Evolutionary conservation across 345 rosid species (phyloP).

Genomic region (Odontarrhena argentea): DNA sequence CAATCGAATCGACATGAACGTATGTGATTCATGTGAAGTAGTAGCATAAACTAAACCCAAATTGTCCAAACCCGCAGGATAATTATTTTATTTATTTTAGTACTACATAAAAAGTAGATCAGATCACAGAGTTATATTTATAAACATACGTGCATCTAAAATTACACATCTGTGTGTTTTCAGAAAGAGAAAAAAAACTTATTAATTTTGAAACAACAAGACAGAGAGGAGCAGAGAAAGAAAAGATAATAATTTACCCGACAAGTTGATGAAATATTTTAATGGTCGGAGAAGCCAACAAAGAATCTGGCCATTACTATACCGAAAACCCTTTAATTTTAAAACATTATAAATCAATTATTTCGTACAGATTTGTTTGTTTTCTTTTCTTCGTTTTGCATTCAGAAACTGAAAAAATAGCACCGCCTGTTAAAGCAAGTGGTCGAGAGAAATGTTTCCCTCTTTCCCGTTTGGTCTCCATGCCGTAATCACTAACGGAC

Average conservation of each 20-base stretch:
- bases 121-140: slow-evolving; percentile 31
- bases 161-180: slow-evolving; percentile 33
- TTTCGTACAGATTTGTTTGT: not conserved
- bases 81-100: not conserved
- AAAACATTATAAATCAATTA: not conserved
- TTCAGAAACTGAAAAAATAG: slow-evolving; percentile 15
- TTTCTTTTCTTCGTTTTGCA: not conserved
- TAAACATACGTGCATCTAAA: slow-evolving; percentile 31
- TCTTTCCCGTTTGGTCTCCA: slow-evolving; percentile 33
- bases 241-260: slow-evolving; percentile 48
- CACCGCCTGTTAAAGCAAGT: slow-evolving; percentile 46
- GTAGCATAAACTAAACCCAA: slow-evolving; percentile 34
- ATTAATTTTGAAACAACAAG: slow-evolving; percentile 23
- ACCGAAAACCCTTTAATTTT: not conserved
- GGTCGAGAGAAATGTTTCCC: slow-evolving; percentile 20
- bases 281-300: slow-evolving; percentile 39
- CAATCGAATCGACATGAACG: slow-evolving; percentile 45
- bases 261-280: slow-evolving; percentile 47
- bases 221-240: slow-evolving; percentile 18
- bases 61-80: slow-evolving; percentile 27
- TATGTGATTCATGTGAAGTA: slow-evolving; percentile 41
- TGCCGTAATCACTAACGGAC: slow-evolving; percentile 48
- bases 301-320: slow-evolving; percentile 50
- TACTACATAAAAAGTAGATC: slow-evolving; percentile 17
- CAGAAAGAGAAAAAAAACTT: not conserved